Base-by-base conservation (phyloP, 2,329 filamentous ascomycete species). In the Aspergillus intermedius region DNA sequence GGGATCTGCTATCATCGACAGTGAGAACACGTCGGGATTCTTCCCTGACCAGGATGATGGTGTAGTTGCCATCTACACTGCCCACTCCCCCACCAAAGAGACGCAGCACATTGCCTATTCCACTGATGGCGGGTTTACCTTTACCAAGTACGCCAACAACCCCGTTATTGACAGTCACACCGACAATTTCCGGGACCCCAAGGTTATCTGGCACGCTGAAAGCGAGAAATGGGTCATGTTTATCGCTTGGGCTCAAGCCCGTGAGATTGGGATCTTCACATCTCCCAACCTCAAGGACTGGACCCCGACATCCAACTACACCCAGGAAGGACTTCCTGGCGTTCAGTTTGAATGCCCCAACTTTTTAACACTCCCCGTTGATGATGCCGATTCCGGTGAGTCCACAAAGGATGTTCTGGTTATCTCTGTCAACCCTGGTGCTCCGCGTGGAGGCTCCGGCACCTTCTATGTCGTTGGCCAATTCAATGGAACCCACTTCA, bases 281-380 rank as follows among this genome's bases (percentile, higher is more conserved):
- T 83, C 79, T 1, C 69, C 75, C 0, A 73, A 86, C 57, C 67
- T 86, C 5, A 79, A 73, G 42, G 64, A 74, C 6, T 86, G 82
- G 83, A 78, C 71, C 32, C 71, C 74, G 37, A 74, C 72, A 9
- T 78, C 77, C 49, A 84, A 84, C 60, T 83, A 84, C 58, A 74
- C 77, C 3, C 66, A 74, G 49, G 64, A 74, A 42, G 78, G 76
- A 13, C 67, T 80, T 2, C 70, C 77, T 3, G 81, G 76, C 4
- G 56, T 75, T 1, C 78, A 83, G 56, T 84, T 81, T 57, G 82
- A 85, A 61, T 84, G 81, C 45, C 82, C 82, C 0, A 84, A 83
- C 54, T 62, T 85, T 34, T 73, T 84, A 1, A 67, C 73, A 28
- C 75, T 85, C 48, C 78, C 77, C 0, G 70, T 81, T 35, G 57